A percentile compares a stretch with the other conserved stretches of the same genome.
These are phyloP conservation scores for Tulasnella sp. DNA, from an alignment of 768 basidiomycete species.

Conservation along the genomic window DNA sequence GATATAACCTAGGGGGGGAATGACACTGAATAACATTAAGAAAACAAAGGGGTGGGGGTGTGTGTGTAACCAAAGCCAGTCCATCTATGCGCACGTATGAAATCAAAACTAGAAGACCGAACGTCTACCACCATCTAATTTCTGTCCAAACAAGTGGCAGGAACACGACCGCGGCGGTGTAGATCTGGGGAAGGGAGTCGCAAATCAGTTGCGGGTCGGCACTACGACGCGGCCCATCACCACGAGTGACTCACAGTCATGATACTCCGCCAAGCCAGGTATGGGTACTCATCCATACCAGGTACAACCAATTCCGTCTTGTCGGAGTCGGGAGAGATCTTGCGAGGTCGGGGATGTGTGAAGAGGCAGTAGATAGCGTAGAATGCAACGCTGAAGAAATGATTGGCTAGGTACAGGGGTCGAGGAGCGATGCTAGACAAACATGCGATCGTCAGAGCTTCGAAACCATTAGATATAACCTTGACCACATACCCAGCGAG, in stretches of 20 bases:
- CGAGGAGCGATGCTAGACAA: conserved; percentile 61
- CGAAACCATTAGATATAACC: neutral
- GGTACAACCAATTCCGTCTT: conserved; percentile 38
- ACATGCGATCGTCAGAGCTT: neutral
- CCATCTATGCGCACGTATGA: neutral
- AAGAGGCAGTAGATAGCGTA: conserved; percentile 92
- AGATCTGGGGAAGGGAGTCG: conserved; percentile 53
- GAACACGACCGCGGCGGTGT: conserved; percentile 85
- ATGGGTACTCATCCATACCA: conserved; percentile 57
- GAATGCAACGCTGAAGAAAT: conserved; percentile 94
- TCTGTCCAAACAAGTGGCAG: conserved; percentile 84
- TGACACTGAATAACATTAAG: conserved; percentile 3
- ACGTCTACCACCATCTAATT: conserved; percentile 55
- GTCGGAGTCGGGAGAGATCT: neutral
- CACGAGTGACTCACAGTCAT: conserved; percentile 54
- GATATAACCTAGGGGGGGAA: neutral
- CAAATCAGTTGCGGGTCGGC: conserved; percentile 7
- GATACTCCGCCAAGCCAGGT: conserved; percentile 50
- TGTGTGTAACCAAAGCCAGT: neutral
- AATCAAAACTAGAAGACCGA: neutral
- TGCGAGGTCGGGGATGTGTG: conserved; percentile 42
- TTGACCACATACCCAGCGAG: conserved; percentile 63
- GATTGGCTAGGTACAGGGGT: conserved; percentile 71
- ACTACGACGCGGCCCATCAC: conserved; percentile 11
- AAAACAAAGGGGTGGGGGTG: neutral